Percentiles rank a stretch among this genome's conserved stretches.
Evolutionary conservation across 164 flowering plant species (phyloP).

Genomic region (Tetracentron sinense): DNA sequence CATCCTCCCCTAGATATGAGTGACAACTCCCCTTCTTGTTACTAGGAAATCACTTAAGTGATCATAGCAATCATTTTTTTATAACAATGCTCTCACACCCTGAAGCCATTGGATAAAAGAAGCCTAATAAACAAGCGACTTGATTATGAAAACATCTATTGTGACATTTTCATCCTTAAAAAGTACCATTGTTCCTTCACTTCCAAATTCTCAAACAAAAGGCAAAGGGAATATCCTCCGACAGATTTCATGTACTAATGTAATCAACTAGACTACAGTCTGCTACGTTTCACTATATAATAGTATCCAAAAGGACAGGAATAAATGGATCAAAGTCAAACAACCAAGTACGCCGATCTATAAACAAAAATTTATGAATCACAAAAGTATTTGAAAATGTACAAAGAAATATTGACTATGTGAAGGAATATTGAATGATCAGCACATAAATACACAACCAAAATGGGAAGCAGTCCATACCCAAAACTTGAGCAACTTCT

Average conservation of each 20-base stretch:
- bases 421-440: background rate
- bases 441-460: background rate
- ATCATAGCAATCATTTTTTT: no score
- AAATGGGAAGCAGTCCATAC: conserved; percentile 32
- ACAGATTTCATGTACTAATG: background rate
- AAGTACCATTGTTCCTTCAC: background rate
- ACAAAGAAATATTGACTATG: background rate
- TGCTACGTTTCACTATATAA: background rate
- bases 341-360: background rate
- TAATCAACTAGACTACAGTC: background rate
- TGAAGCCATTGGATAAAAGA: no score
- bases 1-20: no score
- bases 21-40: no score
- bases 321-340: background rate
- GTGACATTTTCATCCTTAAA: background rate
- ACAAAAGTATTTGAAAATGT: background rate
- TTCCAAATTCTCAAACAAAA: background rate
- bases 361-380: background rate
- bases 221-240: background rate
- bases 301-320: no score
- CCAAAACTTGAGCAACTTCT: conserved; percentile 88
- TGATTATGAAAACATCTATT: no score
- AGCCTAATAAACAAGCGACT: background rate
- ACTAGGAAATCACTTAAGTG: no score
- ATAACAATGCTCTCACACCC: no score